A percentile compares a stretch with the other conserved stretches of the same genome.
Evolutionary conservation across 129 eudicot genomes (phyloP).

Genomic region (Calendula officinalis): DNA sequence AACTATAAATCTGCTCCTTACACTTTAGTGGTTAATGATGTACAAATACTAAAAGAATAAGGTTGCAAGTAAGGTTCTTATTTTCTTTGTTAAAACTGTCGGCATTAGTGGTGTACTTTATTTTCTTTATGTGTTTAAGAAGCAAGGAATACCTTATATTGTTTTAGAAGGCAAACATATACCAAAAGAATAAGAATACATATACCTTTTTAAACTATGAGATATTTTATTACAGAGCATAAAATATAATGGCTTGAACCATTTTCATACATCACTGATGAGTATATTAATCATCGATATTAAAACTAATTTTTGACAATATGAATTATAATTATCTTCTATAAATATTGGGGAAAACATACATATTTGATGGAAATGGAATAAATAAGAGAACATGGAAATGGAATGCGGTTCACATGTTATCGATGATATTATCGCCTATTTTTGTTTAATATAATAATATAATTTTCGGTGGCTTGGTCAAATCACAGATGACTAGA

Average conservation of each 20-base stretch:
- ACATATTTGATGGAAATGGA: background rate
- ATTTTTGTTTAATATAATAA: background rate
- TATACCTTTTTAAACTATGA: background rate
- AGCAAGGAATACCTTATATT: background rate
- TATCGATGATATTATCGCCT: conserved; percentile 8
- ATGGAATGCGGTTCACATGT: conserved; percentile 19
- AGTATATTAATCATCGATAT: too few relatives aligned
- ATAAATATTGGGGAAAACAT: background rate
- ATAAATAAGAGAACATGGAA: conserved; percentile 11
- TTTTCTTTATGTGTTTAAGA: background rate
- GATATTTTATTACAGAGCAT: too few relatives aligned
- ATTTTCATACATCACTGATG: too few relatives aligned
- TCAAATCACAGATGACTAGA: background rate
- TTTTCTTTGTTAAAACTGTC: background rate
- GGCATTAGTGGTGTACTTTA: background rate
- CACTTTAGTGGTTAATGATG: too few relatives aligned
- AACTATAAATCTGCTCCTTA: too few relatives aligned
- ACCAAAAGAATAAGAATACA: background rate
- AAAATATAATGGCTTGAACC: too few relatives aligned
- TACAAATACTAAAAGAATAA: background rate
- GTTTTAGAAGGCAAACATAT: background rate
- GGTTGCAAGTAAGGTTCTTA: background rate
- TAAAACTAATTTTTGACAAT: too few relatives aligned
- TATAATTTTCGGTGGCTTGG: conserved; percentile 10
- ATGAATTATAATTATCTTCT: background rate